Percentiles rank a stretch among this genome's conserved stretches.
Conservation (phyloP, 352 stramenopile species). For the Phytophthora tubulina region DNA sequence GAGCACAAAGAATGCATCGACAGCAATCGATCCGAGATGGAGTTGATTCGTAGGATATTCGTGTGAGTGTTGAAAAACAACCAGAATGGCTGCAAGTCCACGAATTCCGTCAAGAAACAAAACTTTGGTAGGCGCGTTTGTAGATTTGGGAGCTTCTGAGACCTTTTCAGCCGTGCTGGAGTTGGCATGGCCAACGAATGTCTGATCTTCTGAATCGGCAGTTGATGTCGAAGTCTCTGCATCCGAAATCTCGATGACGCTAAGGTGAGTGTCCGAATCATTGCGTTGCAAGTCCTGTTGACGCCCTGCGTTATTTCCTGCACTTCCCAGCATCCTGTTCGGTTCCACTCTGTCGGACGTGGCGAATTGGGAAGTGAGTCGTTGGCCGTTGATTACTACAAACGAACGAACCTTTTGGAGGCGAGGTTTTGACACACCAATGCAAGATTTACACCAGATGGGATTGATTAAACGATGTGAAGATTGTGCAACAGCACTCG, state of each 20-base stretch:
- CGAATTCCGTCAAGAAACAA: constrained; percentile 38
- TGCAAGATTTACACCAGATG: not conserved
- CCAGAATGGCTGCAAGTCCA: constrained; percentile 40
- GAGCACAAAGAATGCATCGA: constrained; percentile 59
- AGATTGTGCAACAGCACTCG: not conserved
- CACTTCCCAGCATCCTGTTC: constrained; percentile 17
- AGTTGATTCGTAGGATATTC: constrained; percentile 20
- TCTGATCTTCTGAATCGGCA: constrained; percentile 20
- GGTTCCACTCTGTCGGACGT: not conserved
- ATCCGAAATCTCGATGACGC: constrained; percentile 32
- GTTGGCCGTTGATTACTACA: too few relatives aligned
- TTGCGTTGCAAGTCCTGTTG: not conserved
- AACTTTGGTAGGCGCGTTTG: constrained; percentile 21
- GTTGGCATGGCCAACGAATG: constrained; percentile 10
- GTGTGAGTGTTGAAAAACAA: constrained; percentile 41
- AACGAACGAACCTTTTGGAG: too few relatives aligned
- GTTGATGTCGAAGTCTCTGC: constrained; percentile 7
- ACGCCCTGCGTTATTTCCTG: not conserved
- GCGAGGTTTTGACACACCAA: too few relatives aligned
- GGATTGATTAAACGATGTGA: constrained; percentile 2
- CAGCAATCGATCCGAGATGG: constrained; percentile 38
- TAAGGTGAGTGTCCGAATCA: constrained; percentile 15
- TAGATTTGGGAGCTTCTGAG: constrained; percentile 3
- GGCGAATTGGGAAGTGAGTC: constrained; percentile 20
- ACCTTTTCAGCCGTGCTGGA: constrained; percentile 12